Evolutionary conservation across 768 basidiomycete genomes (phyloP).

Genomic region (Panaeolus cyanescens): DNA sequence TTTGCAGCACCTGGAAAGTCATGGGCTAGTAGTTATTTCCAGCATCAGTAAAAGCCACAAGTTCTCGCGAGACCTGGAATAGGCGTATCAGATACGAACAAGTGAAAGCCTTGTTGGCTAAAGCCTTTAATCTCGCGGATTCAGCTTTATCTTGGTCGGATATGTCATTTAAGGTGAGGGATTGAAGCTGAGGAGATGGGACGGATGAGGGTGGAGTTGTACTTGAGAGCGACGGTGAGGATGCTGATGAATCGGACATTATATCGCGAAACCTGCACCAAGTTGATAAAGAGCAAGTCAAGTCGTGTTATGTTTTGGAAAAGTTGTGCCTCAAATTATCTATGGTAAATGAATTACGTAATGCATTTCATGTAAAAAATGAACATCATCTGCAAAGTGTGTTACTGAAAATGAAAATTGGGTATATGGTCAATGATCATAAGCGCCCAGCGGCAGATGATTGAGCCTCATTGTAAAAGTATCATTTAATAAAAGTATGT

Average conservation of each 20-base stretch:
- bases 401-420: neutral
- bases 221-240: conserved; percentile 31
- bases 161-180: conserved; percentile 53
- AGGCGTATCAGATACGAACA: conserved; percentile 41
- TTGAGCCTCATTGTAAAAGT: neutral
- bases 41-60: too few relatives aligned
- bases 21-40: conserved; percentile 44
- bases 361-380: neutral
- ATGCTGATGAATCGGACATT: conserved; percentile 40
- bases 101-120: conserved; percentile 88
- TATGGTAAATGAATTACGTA: neutral
- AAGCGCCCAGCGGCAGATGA: conserved; percentile 1
- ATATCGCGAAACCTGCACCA: neutral
- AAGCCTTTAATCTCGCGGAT: conserved; percentile 73
- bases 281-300: neutral
- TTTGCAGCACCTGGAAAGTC: conserved; percentile 76
- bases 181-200: conserved; percentile 60
- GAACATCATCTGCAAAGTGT: neutral
- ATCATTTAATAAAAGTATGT: neutral
- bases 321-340: neutral
- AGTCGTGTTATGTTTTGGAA: neutral
- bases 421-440: neutral
- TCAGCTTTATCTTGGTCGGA: conserved; percentile 71
- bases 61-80: neutral
- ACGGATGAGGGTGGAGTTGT: conserved; percentile 58